These are phyloP conservation scores for Sindora glabra DNA, from an alignment of 306 rosid genomes.

Conservation along the genomic window DNA sequence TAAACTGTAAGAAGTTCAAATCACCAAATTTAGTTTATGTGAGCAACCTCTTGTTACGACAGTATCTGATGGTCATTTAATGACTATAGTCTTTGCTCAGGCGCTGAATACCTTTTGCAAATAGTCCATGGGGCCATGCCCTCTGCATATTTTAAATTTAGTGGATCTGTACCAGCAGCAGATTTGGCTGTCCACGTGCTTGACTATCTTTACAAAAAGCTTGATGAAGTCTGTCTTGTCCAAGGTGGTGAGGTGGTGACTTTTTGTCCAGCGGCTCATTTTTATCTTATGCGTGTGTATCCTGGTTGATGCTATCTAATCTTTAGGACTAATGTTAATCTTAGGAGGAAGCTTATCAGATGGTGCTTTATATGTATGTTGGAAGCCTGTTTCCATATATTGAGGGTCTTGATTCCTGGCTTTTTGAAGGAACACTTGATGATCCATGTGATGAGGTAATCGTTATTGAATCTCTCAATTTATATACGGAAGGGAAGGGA, in stretches of 20 bases:
- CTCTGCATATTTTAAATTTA: conserved; percentile 43
- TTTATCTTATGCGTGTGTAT: conserved; percentile 12
- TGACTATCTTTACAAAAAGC: conserved; percentile 72
- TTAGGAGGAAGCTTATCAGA: conserved; percentile 86
- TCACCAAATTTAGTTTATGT: neutral
- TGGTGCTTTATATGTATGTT: conserved; percentile 71
- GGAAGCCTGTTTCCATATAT: conserved; percentile 86
- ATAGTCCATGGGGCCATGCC: conserved; percentile 71
- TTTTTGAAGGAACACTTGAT: conserved; percentile 91
- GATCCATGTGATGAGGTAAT: conserved; percentile 95
- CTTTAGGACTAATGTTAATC: conserved; percentile 18
- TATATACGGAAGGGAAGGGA: neutral
- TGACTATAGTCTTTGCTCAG: conserved; percentile 78
- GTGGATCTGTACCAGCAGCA: conserved; percentile 60
- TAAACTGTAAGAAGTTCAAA: neutral
- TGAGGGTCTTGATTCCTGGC: conserved; percentile 97
- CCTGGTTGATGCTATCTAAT: conserved; percentile 20
- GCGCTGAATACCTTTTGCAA: conserved; percentile 70
- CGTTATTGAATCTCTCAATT: conserved; percentile 12
- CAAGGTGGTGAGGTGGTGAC: conserved; percentile 93
- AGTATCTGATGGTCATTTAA: conserved; percentile 40
- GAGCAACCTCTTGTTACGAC: neutral
- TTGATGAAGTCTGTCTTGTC: conserved; percentile 81
- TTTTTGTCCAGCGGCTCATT: conserved; percentile 13
- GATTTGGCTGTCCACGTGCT: conserved; percentile 72